Evolutionary conservation across 2,329 filamentous ascomycete species (phyloP).

Genomic region (Fusarium falciforme): DNA sequence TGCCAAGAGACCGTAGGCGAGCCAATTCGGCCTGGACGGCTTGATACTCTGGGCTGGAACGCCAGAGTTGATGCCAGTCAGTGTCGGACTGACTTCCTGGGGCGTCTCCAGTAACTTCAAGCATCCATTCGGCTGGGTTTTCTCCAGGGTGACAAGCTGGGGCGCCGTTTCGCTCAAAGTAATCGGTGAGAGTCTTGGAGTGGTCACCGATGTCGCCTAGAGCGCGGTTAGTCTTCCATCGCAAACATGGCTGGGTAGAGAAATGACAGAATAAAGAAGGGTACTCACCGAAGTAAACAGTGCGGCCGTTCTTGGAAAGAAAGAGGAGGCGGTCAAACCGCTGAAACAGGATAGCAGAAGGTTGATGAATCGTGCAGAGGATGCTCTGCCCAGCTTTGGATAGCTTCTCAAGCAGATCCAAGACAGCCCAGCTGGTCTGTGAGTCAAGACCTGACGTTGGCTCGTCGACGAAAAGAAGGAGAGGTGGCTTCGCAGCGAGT

Average conservation of each 20-base stretch:
- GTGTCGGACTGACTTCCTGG: conserved; percentile 58
- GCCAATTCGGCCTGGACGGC: conserved; percentile 50
- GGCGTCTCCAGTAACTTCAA: conserved; percentile 58
- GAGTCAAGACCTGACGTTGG: conserved; percentile 56
- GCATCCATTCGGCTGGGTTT: conserved; percentile 78
- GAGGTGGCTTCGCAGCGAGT: conserved; percentile 53
- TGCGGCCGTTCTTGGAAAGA: conserved; percentile 68
- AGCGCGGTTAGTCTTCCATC: background rate
- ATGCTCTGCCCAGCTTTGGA: conserved; percentile 59
- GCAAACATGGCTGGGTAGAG: too few relatives aligned
- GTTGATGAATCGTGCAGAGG: conserved; percentile 63
- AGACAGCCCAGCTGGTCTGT: background rate
- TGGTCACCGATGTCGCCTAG: conserved; percentile 68
- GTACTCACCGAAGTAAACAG: conserved; percentile 64
- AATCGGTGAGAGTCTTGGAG: conserved; percentile 63
- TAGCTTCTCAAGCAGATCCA: background rate
- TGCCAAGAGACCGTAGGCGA: background rate
- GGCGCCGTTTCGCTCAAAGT: conserved; percentile 73
- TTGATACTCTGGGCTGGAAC: conserved; percentile 45
- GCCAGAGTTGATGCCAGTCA: conserved; percentile 54
- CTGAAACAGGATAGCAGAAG: conserved; percentile 58
- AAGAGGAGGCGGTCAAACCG: conserved; percentile 69
- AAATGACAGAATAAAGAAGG: too few relatives aligned
- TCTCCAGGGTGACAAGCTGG: conserved; percentile 62
- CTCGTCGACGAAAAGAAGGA: conserved; percentile 64